Base-by-base conservation (phyloP, 805 yeast species). In the Candida michaelii region DNA sequence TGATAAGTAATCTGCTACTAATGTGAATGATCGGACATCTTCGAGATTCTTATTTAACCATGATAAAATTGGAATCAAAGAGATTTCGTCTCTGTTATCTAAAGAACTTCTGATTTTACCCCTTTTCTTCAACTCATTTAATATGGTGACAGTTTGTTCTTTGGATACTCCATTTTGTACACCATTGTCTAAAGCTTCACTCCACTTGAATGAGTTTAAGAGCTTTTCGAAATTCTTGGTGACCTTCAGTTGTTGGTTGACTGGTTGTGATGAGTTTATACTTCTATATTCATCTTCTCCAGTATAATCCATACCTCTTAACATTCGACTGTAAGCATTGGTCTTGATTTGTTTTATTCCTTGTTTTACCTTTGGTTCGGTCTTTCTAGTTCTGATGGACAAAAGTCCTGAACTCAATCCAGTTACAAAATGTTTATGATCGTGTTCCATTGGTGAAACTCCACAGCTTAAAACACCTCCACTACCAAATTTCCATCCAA, bases 401-500 rank as follows among this genome's bases (percentile, higher is more conserved):
- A 93, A 68, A 44, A 93, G 71, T 4, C 99, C 99, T 1, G 95
- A 83, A 6, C 90, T 83, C 51, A 93, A 75, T 38, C 99, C 99
- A 12, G 93, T 87, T 27, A 88, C 97, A 50, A 93, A 76, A 69
- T 93, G 98, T 66, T 86, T 85, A 51, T 63, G 59, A 13, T 57
- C 52, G 50, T 62, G 58, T 13, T 56, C 52, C 50, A 82, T 78
- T 19, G 98, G 97, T 7, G 97, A 88, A 9, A 88, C 84, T 11
- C 90, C 98, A 59, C 96, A 82, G 54, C 88, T 74, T 52, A 93
- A 71, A 0, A 93, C 97, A 30, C 96, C 95, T 17, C 91, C 89
- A 40, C 66, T 58, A 27, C 97, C 96, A 58, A 86, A 91, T 65
- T 90, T 91, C 97, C 98, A 91, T 37, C 97, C 97, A 60, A 89